Conservation (phyloP, 1,284 basidiomycete species). For the Ustilago loliicola region DNA sequence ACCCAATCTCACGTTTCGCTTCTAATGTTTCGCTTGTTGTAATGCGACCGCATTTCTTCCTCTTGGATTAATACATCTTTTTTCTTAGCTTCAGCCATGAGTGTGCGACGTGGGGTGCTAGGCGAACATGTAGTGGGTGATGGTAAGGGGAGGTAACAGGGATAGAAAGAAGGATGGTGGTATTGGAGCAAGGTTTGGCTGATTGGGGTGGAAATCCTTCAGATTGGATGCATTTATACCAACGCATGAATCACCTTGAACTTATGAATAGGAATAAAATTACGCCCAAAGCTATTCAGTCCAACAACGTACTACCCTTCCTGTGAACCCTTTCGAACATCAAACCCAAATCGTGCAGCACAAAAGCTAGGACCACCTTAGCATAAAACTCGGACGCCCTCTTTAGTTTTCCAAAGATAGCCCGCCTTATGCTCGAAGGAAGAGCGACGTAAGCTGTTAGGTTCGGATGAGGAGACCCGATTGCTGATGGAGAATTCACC, state of each 20-base stretch:
- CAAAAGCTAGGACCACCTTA: slow-evolving; percentile 88
- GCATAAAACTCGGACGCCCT: slow-evolving; percentile 90
- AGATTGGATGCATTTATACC: too few species aligned
- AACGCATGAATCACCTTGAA: too few species aligned
- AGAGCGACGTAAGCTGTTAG: slow-evolving; percentile 28
- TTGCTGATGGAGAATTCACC: slow-evolving; percentile 8
- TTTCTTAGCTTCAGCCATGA: not conserved
- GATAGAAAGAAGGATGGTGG: too few species aligned
- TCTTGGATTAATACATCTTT: slow-evolving; percentile 2
- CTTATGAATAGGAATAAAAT: not conserved
- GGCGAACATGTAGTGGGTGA: too few species aligned
- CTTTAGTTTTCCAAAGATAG: slow-evolving; percentile 81
- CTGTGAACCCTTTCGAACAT: slow-evolving; percentile 81
- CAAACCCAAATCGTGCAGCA: slow-evolving; percentile 78
- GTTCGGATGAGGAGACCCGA: slow-evolving; percentile 17
- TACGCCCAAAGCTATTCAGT: not conserved
- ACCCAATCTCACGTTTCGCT: too few species aligned
- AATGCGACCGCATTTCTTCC: not conserved
- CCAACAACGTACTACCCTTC: slow-evolving; percentile 67
- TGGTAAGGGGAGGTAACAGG: too few species aligned
- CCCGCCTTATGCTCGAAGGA: slow-evolving; percentile 75
- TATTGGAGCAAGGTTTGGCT: too few species aligned
- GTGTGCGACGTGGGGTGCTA: too few species aligned
- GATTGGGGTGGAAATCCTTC: too few species aligned
- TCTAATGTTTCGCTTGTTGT: not conserved